Evolutionary conservation across 306 rosid genomes (phyloP).

Genomic region (Fagus sylvatica): DNA sequence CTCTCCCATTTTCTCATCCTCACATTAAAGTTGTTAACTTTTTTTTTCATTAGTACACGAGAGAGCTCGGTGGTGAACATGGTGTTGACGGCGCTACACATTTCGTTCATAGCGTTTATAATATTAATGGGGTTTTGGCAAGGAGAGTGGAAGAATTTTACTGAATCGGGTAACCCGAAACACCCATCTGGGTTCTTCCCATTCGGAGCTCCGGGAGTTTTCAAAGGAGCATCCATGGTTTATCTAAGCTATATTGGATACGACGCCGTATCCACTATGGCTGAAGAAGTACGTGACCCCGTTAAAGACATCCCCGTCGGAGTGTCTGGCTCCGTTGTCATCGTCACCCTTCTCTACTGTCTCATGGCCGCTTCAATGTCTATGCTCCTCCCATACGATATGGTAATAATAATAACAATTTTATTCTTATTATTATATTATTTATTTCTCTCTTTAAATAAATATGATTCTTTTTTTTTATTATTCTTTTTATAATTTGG

Average conservation of each 20-base stretch:
- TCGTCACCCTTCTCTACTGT: slow-evolving; percentile 76
- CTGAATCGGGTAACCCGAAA: slow-evolving; percentile 52
- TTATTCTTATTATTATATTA: neutral
- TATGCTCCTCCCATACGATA: slow-evolving; percentile 82
- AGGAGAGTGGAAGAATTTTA: slow-evolving; percentile 77
- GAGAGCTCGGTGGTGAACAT: slow-evolving; percentile 84
- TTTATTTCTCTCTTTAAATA: neutral
- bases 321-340: slow-evolving; percentile 76
- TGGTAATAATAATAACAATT: slow-evolving; percentile 37
- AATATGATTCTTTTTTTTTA: neutral
- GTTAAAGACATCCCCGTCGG: slow-evolving; percentile 86
- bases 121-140: slow-evolving; percentile 64
- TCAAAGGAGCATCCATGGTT: slow-evolving; percentile 76
- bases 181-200: slow-evolving; percentile 72
- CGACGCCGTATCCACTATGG: slow-evolving; percentile 97
- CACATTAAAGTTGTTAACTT: neutral
- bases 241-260: slow-evolving; percentile 87
- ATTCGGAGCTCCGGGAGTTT: slow-evolving; percentile 64
- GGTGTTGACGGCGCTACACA: slow-evolving; percentile 74
- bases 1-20: neutral
- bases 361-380: slow-evolving; percentile 94
- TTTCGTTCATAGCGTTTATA: slow-evolving; percentile 68
- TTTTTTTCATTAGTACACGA: slow-evolving; percentile 49
- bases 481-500: neutral
- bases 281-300: slow-evolving; percentile 79